These are phyloP conservation scores for Rhazya stricta DNA, from an alignment of 257 asterid species.

Conservation along the genomic window DNA sequence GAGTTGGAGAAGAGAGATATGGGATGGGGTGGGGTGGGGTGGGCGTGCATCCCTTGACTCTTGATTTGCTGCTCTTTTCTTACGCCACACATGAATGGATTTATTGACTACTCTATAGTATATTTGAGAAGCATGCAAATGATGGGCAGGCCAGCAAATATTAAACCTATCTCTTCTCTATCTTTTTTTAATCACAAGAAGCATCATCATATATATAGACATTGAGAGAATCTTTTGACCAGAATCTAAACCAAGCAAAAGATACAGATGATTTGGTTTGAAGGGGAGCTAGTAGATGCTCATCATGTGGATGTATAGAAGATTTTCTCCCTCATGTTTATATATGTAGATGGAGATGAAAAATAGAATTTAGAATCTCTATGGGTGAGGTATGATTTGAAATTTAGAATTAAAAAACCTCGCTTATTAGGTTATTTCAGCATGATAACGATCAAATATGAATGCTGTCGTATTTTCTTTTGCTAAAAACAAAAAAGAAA, in stretches of 20 bases:
- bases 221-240: background rate
- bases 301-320: too few species aligned
- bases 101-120: background rate
- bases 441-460: too few species aligned
- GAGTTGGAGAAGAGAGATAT: background rate
- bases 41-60: background rate
- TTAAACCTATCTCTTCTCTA: background rate
- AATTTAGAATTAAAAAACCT: too few species aligned
- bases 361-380: too few species aligned
- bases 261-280: too few species aligned
- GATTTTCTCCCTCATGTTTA: too few species aligned
- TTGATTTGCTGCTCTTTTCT: background rate
- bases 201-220: background rate
- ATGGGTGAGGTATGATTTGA: too few species aligned
- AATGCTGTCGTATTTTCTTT: too few species aligned
- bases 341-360: too few species aligned
- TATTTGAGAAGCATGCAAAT: conserved; percentile 11
- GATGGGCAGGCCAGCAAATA: background rate
- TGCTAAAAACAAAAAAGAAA: too few species aligned
- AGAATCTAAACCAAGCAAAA: background rate
- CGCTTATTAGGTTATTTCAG: too few species aligned
- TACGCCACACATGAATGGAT: conserved; percentile 1
- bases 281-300: too few species aligned
- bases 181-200: background rate
- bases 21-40: background rate